phyloP scores from a whole-genome alignment of 1,284 basidiomycete species.

The Papiliotrema laurentii region DNA sequence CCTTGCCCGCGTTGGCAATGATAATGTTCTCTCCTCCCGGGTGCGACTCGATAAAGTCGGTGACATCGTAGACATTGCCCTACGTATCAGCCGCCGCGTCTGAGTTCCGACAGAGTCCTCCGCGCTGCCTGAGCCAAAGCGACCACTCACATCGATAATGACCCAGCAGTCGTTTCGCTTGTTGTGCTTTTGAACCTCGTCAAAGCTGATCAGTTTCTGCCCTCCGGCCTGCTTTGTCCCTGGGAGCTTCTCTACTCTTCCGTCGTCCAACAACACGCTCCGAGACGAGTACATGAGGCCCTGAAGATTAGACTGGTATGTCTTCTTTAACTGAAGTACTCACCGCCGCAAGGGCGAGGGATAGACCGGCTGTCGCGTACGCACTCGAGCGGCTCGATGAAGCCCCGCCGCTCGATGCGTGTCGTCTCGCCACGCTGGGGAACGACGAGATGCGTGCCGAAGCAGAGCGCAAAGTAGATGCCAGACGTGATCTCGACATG shows the following conservation, averaged over 20 bases:
- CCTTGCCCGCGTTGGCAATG: conserved; percentile 30
- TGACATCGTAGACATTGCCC: conserved; percentile 56
- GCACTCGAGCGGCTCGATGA: background rate
- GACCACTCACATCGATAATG: conserved; percentile 57
- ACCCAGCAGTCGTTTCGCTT: conserved; percentile 67
- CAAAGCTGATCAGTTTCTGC: conserved; percentile 47
- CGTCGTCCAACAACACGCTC: background rate
- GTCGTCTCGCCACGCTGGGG: background rate
- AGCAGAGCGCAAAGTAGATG: background rate
- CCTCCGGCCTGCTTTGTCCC: conserved; percentile 32
- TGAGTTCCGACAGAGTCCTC: background rate
- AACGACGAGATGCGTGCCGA: background rate
- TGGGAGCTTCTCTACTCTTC: conserved; percentile 6
- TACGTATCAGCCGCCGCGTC: conserved; percentile 4
- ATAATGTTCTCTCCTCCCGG: conserved; percentile 35
- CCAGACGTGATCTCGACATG: background rate
- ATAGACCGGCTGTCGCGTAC: background rate
- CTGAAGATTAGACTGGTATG: background rate
- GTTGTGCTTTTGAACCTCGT: conserved; percentile 57
- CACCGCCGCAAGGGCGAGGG: background rate
- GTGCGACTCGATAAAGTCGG: conserved; percentile 62
- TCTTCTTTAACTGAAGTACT: background rate
- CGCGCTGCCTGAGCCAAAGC: background rate
- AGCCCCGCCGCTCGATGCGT: background rate
- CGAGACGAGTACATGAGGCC: conserved; percentile 1